Evolutionary conservation across 176 grass and related monocot species (phyloP), one percentile per base, ranked within the genome.

Genomic region (Rhynchospora pubera): DNA sequence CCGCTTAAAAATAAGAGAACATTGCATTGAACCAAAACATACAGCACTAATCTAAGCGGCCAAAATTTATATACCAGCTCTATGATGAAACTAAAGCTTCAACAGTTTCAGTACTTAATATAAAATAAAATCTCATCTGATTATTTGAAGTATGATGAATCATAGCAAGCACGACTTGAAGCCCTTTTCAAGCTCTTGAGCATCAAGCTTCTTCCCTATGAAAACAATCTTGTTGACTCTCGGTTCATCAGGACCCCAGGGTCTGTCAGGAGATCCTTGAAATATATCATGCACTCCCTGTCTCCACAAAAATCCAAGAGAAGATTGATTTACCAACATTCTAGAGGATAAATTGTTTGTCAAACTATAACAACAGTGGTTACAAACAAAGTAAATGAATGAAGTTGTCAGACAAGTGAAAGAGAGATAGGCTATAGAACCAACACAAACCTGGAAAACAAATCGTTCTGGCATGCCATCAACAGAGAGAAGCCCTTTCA

Each of bases 211-310:
- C 86, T 83, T 95, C 34, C 96, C 96, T 28, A 98, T 98, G 87
- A 98, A 98, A 47, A 98, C 96, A 57, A 98, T 98, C 87, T 95
- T 95, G 91, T 98, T 98, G 85, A 91, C 77, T 73, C 90, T 91
- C 3, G 85, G 84, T 61, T 98, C 96, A 14, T 98, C 87, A 2
- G 85, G 68, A 21, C 89, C 90, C 96, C 96, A 98, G 63, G 82
- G 81, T 84, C 96, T 91, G 78, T 98, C 96, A 22, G 96, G 96
- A 21, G 96, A 98, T 68, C 96, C 96, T 88, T 98, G 92, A 87
- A 98, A 98, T 85, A 98, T 94, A 65, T 98, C 96, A 32, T 98
- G 96, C 73, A 98, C 96, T 82, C 96, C 96, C 96, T 95, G 80
- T 21, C 0, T 45, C 84, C 9, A 15, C 18, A 74, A 28, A 75